phyloP scores from a whole-genome alignment of 805 yeast genomes.

The Monosporozyma servazzii region DNA sequence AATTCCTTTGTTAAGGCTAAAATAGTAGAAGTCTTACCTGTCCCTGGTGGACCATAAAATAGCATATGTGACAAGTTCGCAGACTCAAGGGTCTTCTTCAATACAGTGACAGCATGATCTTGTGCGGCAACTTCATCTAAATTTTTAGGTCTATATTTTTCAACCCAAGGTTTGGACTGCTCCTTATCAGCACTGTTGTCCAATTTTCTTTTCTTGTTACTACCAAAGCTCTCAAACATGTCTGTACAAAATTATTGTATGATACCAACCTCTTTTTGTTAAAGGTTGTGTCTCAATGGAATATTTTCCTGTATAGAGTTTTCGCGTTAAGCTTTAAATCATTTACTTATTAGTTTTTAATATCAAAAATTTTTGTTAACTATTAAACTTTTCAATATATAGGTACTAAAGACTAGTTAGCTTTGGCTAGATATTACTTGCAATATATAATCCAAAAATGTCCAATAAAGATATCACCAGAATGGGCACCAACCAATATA shows the following conservation, averaged over 20 bases:
- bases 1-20: constrained; percentile 73
- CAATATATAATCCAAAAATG: not conserved
- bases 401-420: not conserved
- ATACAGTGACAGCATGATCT: constrained; percentile 75
- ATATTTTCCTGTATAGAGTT: not conserved
- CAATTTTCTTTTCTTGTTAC: constrained; percentile 24
- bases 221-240: constrained; percentile 19
- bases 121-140: constrained; percentile 88
- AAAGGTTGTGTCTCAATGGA: not conserved
- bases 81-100: constrained; percentile 67
- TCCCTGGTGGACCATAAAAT: constrained; percentile 91
- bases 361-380: not conserved
- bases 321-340: not conserved
- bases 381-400: not conserved
- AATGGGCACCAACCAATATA: constrained; percentile 99
- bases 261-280: not conserved
- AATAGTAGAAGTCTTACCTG: constrained; percentile 85
- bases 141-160: constrained; percentile 83
- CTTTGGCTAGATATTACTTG: not conserved
- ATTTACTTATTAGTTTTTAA: not conserved
- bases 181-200: constrained; percentile 9
- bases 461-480: constrained; percentile 46
- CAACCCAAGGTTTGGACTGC: constrained; percentile 74
- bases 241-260: not conserved
- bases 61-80: constrained; percentile 87